A percentile compares a stretch with the other conserved stretches of the same genome.
These are phyloP conservation scores for Mycena kentingensis DNA, from an alignment of 768 basidiomycete genomes.

Conservation along the genomic window DNA sequence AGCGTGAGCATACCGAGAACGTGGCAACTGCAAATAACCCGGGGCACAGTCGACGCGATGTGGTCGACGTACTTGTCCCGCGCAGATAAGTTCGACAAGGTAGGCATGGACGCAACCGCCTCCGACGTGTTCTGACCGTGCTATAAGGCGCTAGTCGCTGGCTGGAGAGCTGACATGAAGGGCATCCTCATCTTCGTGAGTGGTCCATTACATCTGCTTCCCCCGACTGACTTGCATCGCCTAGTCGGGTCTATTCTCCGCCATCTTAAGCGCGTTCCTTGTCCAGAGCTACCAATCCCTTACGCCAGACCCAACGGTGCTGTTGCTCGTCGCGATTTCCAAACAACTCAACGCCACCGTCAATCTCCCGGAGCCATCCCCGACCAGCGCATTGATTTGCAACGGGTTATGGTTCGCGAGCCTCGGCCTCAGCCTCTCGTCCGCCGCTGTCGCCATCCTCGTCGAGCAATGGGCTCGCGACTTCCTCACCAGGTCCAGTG, in stretches of 20 bases:
- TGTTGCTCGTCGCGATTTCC: slow-evolving; percentile 13
- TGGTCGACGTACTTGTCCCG: slow-evolving; percentile 12
- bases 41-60: slow-evolving; percentile 12
- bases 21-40: not conserved
- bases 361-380: not conserved
- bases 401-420: slow-evolving; percentile 10
- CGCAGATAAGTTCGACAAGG: slow-evolving; percentile 15
- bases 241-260: slow-evolving; percentile 24
- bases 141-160: slow-evolving; percentile 11
- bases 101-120: too few species aligned
- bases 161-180: slow-evolving; percentile 15
- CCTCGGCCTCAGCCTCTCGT: slow-evolving; percentile 7
- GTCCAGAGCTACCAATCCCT: slow-evolving; percentile 24
- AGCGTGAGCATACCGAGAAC: not conserved
- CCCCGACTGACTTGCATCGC: not conserved
- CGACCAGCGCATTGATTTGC: slow-evolving; percentile 1
- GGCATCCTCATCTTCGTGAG: slow-evolving; percentile 18
- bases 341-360: slow-evolving; percentile 2
- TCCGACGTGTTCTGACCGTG: too few species aligned
- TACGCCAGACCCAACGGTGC: slow-evolving; percentile 3
- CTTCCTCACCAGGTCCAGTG: slow-evolving; percentile 2
- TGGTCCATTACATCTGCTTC: not conserved
- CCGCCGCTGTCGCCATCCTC: slow-evolving; percentile 6
- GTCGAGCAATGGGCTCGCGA: slow-evolving; percentile 14
- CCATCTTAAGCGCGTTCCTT: slow-evolving; percentile 22